Conservation (phyloP, 2,329 filamentous ascomycete genomes). For the Pezicula rhizophila region DNA sequence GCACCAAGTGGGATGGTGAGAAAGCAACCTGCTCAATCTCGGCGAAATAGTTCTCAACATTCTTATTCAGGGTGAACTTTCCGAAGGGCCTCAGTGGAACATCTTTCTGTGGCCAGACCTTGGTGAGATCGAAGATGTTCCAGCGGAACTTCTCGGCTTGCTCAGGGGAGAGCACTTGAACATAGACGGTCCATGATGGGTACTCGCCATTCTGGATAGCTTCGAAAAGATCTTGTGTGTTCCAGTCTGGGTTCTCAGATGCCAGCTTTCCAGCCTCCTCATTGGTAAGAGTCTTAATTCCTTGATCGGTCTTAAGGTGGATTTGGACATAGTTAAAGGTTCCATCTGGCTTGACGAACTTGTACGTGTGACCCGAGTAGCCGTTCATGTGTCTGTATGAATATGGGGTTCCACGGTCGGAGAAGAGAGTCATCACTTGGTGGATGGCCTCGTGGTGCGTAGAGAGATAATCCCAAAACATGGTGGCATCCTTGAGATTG, state of each 20-base stretch:
- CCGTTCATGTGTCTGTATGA: slow-evolving; percentile 63
- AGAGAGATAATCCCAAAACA: slow-evolving; percentile 43
- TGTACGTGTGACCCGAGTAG: slow-evolving; percentile 62
- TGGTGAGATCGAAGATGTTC: slow-evolving; percentile 65
- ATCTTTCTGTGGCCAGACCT: slow-evolving; percentile 60
- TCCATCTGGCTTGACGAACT: slow-evolving; percentile 60
- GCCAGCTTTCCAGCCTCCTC: slow-evolving; percentile 49
- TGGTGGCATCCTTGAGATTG: slow-evolving; percentile 57
- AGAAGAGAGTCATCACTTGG: slow-evolving; percentile 60
- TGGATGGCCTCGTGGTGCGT: slow-evolving; percentile 58
- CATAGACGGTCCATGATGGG: slow-evolving; percentile 57
- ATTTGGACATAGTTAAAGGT: slow-evolving; percentile 61
- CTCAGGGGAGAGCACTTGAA: slow-evolving; percentile 57
- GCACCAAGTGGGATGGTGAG: slow-evolving; percentile 60
- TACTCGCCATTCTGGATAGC: slow-evolving; percentile 55
- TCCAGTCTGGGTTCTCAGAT: slow-evolving; percentile 54
- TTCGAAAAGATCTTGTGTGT: slow-evolving; percentile 59
- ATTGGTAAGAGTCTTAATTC: slow-evolving; percentile 52
- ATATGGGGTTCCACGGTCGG: slow-evolving; percentile 59
- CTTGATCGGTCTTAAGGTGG: slow-evolving; percentile 58
- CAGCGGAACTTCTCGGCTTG: slow-evolving; percentile 54
- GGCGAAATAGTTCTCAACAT: slow-evolving; percentile 55
- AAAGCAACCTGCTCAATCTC: slow-evolving; percentile 68
- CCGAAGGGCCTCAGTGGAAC: slow-evolving; percentile 57
- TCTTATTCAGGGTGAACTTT: slow-evolving; percentile 58